Evolutionary conservation across 2,329 filamentous ascomycete species (phyloP), one percentile per base, ranked within the genome.

Genomic region (Huntiella abstrusa): DNA sequence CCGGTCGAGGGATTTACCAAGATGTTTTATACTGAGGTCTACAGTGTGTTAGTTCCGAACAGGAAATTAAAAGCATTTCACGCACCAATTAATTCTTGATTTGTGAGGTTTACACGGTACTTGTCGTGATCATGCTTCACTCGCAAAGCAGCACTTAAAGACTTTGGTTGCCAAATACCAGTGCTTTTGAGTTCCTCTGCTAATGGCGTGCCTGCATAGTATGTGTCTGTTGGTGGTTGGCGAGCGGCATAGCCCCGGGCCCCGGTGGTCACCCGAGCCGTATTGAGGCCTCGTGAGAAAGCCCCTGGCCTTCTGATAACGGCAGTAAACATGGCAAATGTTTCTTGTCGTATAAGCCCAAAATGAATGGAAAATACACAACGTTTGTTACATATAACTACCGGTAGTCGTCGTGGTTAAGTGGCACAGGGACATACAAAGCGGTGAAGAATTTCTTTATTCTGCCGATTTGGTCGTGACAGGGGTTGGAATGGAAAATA

Each of bases 21-120:
- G 63, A 50, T 83, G 83, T 5, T 73, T 58, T 40, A 93, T 54
- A 11, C 82, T 64, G 54, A 88, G 77, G 56, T 85, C 81, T 77
- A 43, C 11, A 39, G 6, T 28, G 7, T 28, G 22, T 28, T 28
- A 28, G 22, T 28, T 28, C 22, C 7, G 22, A 28, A 10, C 22
- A 28, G 8, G 2, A 28, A 28, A 28, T 28, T 28, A 10, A 1
- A 28, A 10, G 7, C 6, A 28, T 2, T 28, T 28, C 11, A 36
- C 34, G 5, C 15, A 36, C 34, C 34, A 36, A 36, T 7, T 15
- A 36, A 12, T 36, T 36, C 34, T 15, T 36, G 34, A 16, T 36
- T 36, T n/a, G 34, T 36, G 12, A 36, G 12, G 15, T 36, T 36
- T 36, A 36, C 34, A 16, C 34, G 34, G 15, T 36, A 16, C 15